Base-by-base conservation (phyloP, 2,329 filamentous ascomycete species). In the Fusarium sp. region DNA sequence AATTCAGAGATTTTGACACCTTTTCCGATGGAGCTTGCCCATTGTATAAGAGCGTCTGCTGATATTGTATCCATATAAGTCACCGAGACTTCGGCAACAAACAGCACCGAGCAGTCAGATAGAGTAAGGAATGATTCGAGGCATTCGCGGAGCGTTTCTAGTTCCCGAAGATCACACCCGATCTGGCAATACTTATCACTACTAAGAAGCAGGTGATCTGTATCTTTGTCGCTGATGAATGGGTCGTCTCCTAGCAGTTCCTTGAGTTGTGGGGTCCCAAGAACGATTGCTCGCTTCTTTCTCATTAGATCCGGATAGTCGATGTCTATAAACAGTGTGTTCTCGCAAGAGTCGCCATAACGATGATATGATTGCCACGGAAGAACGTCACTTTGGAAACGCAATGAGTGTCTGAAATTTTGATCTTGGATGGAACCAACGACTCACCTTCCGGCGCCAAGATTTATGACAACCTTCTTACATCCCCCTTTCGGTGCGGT, bases 371-470 rank as follows among this genome's bases (percentile, higher is more conserved):
- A 91, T 72, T 94, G 90, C 82, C 93, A 97, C 2, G 92, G 91
- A 21, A 97, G 79, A 43, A 93, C 90, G 76, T 97, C 93, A 74
- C 93, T 96, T 53, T 31, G 13, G 17, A 15, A n/a, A 11, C 6
- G 17, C n/a, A 10, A 38, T 63, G 35, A 63, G 62, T 51, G 10
- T 37, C n/a, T 29, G 32, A 10, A 15, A 29, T 39, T 10, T 15
- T 23, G n/a, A 9, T 11, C n/a, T 19, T 19, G 31, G 46, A 36
- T 41, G 29, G 27, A 45, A 9, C 29, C 27, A 46, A 29, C 21
- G 27, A 82, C 89, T 85, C 77, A 94, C 92, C 92, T 96, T 74
- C 93, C 93, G 79, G 92, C 96, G 21, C 93, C 93, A 32, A 97
- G 77, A 71, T 96, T 97, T 42, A 97, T 81, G 10, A 97, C 81